Evolutionary conservation across 1,284 basidiomycete species (phyloP), one percentile per base, ranked within the genome.

Genomic region (Apiotrichum veenhuisii): DNA sequence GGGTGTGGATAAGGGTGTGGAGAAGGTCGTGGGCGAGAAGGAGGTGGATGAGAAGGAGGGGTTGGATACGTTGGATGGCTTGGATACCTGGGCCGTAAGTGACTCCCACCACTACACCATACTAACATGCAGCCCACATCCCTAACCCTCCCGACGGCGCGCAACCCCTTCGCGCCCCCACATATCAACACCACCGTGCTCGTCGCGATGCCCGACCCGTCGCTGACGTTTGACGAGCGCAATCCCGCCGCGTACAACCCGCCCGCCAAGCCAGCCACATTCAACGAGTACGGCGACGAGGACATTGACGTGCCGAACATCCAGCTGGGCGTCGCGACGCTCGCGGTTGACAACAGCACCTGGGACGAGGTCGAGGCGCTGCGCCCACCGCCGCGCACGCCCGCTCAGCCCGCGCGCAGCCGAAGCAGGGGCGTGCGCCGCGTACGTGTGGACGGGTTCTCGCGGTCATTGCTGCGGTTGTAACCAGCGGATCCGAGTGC

Each of bases 161-260:
- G 14, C 20, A 18, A 18, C 25, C 27, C 30, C 15, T 18, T 20
- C 34, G n/a, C 30, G 26, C n/a, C 42, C 17, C 49, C 57, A 2
- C 44, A 48, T 40, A 37, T 59, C 14, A 57, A 60, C 41, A 37
- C 59, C 15, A 56, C 60, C 12, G 40, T 64, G 8, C 51, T 64
- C 12, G 53, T 64, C 43, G 60, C 63, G 27, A 59, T 64, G 55
- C 63, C 63, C 3, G 54, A 55, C 27, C 61, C 46, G 1, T n/a
- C 23, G 3, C 36, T 45, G 2, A 14, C 30, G 3, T 27, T 30
- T n/a, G 47, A 57, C 48, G 50, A 55, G 40, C 48, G 30, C 34
- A 7, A 17, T 3, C 42, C 25, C 43, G 37, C 3, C 26, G 18
- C 11, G 23, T 52, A 33, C 20, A 45, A 36, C 11, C 26, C 17